Conservation (phyloP, 1,284 basidiomycete species). For the Moesziomyces globuligerus region DNA sequence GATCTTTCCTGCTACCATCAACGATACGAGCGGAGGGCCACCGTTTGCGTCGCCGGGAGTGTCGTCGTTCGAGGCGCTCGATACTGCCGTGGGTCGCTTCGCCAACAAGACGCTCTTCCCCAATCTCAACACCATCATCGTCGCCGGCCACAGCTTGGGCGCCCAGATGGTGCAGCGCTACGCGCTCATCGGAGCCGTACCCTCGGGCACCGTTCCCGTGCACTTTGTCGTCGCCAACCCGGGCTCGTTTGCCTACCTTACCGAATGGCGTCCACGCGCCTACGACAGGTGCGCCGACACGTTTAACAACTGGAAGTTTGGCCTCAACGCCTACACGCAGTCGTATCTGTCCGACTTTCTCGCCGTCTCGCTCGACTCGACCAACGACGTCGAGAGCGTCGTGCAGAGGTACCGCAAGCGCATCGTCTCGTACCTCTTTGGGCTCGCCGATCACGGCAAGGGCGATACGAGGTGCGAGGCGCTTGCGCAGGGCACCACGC, state of each 20-base stretch:
- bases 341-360: constrained; percentile 50
- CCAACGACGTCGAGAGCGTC: constrained; percentile 46
- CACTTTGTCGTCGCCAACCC: constrained; percentile 59
- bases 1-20: constrained; percentile 24
- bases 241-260: constrained; percentile 48
- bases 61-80: constrained; percentile 49
- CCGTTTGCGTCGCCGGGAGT: constrained; percentile 25
- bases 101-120: constrained; percentile 44
- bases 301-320: constrained; percentile 55
- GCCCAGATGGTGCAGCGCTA: constrained; percentile 54
- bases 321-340: constrained; percentile 33
- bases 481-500: constrained; percentile 36
- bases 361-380: constrained; percentile 30
- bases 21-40: constrained; percentile 13
- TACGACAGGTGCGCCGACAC: constrained; percentile 27
- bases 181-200: constrained; percentile 47
- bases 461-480: constrained; percentile 51
- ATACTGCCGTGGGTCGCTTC: constrained; percentile 35
- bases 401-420: constrained; percentile 33
- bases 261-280: constrained; percentile 24
- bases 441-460: constrained; percentile 33
- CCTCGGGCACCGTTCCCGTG: constrained; percentile 35
- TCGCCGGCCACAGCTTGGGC: constrained; percentile 49
- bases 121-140: constrained; percentile 48
- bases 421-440: constrained; percentile 47